Conservation (phyloP, 345 rosid species). For the Eutrema heterophyllum region DNA sequence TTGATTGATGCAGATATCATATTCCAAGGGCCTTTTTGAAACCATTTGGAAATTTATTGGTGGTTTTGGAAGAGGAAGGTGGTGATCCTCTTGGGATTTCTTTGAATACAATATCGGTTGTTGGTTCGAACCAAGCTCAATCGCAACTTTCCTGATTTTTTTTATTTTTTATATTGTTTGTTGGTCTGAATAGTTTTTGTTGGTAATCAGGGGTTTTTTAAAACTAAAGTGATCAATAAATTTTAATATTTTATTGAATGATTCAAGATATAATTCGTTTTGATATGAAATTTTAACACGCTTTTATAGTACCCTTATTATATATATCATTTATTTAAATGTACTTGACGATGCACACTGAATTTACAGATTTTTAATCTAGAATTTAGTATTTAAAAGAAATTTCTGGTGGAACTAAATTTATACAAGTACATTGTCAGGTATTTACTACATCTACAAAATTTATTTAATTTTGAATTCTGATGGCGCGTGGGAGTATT, state of each 20-base stretch:
- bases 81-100: slow-evolving; percentile 64
- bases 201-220: neutral
- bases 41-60: slow-evolving; percentile 42
- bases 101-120: slow-evolving; percentile 41
- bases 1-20: slow-evolving; percentile 49
- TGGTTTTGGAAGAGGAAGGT: slow-evolving; percentile 59
- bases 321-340: neutral
- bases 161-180: neutral
- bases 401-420: neutral
- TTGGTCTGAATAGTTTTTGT: neutral
- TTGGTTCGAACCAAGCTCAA: neutral
- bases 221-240: neutral
- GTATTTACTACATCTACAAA: neutral
- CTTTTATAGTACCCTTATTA: neutral
- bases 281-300: neutral
- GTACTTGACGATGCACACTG: neutral
- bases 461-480: neutral
- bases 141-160: slow-evolving; percentile 22
- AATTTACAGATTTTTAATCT: neutral
- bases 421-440: neutral
- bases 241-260: neutral
- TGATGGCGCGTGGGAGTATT: too few species aligned
- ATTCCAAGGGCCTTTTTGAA: slow-evolving; percentile 71
- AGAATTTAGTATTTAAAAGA: too few species aligned
- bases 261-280: neutral